Conservation (phyloP, 2,329 filamentous ascomycete species). For the Eutypella sp. region DNA sequence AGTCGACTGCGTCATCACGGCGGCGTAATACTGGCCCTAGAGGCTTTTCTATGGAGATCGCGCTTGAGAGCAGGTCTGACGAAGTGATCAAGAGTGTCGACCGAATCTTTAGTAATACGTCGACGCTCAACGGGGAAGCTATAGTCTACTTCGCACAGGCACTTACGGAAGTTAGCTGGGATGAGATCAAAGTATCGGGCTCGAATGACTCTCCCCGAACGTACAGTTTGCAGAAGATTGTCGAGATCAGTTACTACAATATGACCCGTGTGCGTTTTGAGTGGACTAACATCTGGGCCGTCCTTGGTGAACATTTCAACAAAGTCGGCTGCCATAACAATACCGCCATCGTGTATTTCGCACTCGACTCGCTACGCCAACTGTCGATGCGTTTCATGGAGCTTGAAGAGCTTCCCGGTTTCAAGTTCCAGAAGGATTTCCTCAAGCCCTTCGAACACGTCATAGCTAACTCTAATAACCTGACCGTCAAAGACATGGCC, state of each 20-base stretch:
- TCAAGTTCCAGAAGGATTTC: constrained; percentile 99
- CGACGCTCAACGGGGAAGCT: constrained; percentile 85
- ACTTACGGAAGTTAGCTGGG: constrained; percentile 94
- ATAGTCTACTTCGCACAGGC: constrained; percentile 94
- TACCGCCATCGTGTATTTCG: constrained; percentile 95
- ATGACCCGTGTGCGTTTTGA: constrained; percentile 98
- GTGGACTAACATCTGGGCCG: constrained; percentile 96
- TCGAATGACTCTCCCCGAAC: constrained; percentile 93
- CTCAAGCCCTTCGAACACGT: constrained; percentile 98
- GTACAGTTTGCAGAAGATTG: constrained; percentile 95
- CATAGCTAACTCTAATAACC: constrained; percentile 84
- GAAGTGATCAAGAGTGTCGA: constrained; percentile 92
- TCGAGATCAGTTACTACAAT: constrained; percentile 99
- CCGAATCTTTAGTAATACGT: constrained; percentile 93
- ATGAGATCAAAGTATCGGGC: constrained; percentile 96
- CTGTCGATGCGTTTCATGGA: constrained; percentile 99
- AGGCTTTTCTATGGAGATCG: constrained; percentile 71
- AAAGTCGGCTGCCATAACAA: constrained; percentile 95
- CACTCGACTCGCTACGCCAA: constrained; percentile 89
- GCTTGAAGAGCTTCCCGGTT: constrained; percentile 93
- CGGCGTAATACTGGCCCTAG: constrained; percentile 55
- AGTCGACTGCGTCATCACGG: constrained; percentile 58
- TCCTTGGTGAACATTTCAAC: constrained; percentile 98
- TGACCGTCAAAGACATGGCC: constrained; percentile 96
- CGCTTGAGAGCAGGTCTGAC: constrained; percentile 84